phyloP scores from a whole-genome alignment of 2,329 filamentous ascomycete species.

The Aspergillus transmontanensis region DNA sequence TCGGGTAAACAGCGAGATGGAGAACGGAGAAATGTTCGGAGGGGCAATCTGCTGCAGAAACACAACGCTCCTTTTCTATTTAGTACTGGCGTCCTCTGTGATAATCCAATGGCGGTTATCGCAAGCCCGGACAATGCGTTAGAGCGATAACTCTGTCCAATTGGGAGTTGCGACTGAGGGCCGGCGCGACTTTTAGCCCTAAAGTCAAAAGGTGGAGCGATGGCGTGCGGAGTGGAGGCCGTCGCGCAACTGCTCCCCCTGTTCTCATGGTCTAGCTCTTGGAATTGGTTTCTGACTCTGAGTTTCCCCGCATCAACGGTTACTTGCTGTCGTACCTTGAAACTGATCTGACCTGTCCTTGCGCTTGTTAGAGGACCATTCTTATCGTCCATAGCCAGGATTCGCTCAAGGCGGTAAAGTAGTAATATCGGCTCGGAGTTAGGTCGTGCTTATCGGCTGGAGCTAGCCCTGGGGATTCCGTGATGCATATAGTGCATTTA shows the following conservation, averaged over 20 bases:
- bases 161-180: not conserved
- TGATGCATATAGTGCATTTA: not conserved
- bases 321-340: not conserved
- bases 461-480: not conserved
- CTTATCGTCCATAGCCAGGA: not conserved
- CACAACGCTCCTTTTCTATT: not conserved
- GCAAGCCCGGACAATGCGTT: not conserved
- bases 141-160: not conserved
- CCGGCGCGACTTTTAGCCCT: not conserved
- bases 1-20: not conserved
- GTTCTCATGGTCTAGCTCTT: not conserved
- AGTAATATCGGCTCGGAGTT: not conserved
- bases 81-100: not conserved
- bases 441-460: not conserved
- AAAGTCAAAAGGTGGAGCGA: conserved; percentile 7
- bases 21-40: conserved; percentile 26
- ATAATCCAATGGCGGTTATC: not conserved
- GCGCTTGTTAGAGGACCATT: not conserved
- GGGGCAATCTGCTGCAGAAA: not conserved
- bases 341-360: not conserved
- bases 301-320: not conserved
- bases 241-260: conserved; percentile 20
- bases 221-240: conserved; percentile 24
- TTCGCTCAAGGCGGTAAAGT: not conserved
- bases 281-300: not conserved